These are phyloP conservation scores for Protomyces gravidus DNA, from an alignment of 1,139 yeast genomes.

Conservation along the genomic window DNA sequence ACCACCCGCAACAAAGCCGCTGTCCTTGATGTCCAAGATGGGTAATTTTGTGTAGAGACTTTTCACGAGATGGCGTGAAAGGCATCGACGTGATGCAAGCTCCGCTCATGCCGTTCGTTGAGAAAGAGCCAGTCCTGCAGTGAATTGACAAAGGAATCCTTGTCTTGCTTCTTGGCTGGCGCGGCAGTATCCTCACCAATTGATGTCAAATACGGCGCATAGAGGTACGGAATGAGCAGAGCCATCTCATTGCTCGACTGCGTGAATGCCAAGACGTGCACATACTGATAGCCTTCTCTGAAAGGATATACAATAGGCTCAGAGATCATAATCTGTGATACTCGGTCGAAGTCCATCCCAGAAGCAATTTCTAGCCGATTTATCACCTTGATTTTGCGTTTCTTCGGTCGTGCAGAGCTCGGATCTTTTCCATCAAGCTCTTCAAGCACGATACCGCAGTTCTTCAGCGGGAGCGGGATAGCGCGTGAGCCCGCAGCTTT, in stretches of 20 bases:
- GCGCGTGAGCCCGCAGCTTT: slow-evolving; percentile 18
- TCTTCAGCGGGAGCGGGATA: slow-evolving; percentile 23
- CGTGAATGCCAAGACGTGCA: slow-evolving; percentile 25
- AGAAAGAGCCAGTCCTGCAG: slow-evolving; percentile 24
- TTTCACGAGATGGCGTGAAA: slow-evolving; percentile 23
- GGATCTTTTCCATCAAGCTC: slow-evolving; percentile 5
- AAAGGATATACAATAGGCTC: slow-evolving; percentile 22
- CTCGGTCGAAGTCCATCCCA: slow-evolving; percentile 20
- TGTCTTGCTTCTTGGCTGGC: slow-evolving; percentile 19
- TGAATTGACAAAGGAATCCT: slow-evolving; percentile 22
- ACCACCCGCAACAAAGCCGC: slow-evolving; percentile 1
- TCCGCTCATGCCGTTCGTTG: slow-evolving; percentile 19
- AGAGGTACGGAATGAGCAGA: slow-evolving; percentile 19
- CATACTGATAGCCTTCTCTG: slow-evolving; percentile 9
- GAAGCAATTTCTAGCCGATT: slow-evolving; percentile 23
- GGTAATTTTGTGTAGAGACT: not conserved
- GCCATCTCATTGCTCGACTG: slow-evolving; percentile 22
- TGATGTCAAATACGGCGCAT: slow-evolving; percentile 18
- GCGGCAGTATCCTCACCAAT: slow-evolving; percentile 14
- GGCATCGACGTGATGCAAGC: slow-evolving; percentile 15
- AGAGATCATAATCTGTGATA: slow-evolving; percentile 22
- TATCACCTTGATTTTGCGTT: slow-evolving; percentile 16
- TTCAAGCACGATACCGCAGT: slow-evolving; percentile 22
- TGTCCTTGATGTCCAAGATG: not conserved
- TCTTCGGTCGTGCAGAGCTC: slow-evolving; percentile 1